Conservation (phyloP, 495 filamentous ascomycete genomes). For the Aspergillus bertholletiae region DNA sequence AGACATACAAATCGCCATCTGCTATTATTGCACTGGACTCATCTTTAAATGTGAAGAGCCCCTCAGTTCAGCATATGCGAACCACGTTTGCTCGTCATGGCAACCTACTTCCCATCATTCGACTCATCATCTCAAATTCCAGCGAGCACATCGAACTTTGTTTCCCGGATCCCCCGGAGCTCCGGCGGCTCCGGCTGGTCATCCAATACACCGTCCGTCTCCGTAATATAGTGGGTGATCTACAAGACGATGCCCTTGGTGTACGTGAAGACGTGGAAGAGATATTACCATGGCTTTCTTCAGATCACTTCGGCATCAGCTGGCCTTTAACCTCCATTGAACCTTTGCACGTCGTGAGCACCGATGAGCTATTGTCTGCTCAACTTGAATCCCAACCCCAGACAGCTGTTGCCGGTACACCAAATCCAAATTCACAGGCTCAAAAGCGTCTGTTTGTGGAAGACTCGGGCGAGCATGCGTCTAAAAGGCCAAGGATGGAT, state of each 20-base stretch:
- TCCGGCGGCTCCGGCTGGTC: conserved; percentile 36
- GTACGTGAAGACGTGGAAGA: conserved; percentile 45
- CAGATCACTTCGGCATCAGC: conserved; percentile 28
- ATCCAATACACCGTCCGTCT: conserved; percentile 37
- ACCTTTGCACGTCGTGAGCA: conserved; percentile 28
- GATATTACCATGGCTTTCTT: conserved; percentile 32
- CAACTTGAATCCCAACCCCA: conserved; percentile 1
- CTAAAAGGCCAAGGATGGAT: conserved; percentile 33
- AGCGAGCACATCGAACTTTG: conserved; percentile 56
- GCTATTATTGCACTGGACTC: conserved; percentile 53
- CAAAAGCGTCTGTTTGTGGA: conserved; percentile 40
- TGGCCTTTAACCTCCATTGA: conserved; percentile 46
- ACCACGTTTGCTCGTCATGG: conserved; percentile 39
- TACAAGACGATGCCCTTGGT: conserved; percentile 43
- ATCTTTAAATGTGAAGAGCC: conserved; percentile 39
- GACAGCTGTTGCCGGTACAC: background rate
- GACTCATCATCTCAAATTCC: conserved; percentile 50
- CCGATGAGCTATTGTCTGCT: conserved; percentile 21
- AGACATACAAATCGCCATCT: conserved; percentile 40
- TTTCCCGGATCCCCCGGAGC: conserved; percentile 37
- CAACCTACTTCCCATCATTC: conserved; percentile 46
- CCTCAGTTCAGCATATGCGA: conserved; percentile 38
- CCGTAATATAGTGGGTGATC: conserved; percentile 43
- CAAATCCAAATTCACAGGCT: background rate
- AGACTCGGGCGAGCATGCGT: conserved; percentile 21